Evolutionary conservation across 163 green algal genomes (phyloP).

Genomic region (Scenedesmus sp.): DNA sequence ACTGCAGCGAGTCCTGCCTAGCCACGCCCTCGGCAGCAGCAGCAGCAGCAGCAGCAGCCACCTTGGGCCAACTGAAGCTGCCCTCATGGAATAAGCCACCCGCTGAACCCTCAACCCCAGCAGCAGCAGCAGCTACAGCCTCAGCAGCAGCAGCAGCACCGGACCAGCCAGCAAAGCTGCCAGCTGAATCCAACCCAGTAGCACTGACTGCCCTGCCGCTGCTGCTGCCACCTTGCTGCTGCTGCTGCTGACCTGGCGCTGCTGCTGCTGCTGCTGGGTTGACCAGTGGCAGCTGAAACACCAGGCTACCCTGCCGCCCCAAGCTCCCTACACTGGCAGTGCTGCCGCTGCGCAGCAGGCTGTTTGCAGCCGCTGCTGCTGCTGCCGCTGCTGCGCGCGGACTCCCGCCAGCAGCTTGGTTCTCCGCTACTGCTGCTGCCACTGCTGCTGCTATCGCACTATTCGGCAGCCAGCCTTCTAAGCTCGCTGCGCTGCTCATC

Average conservation of each 20-base stretch:
- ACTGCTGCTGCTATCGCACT: constrained; percentile 6
- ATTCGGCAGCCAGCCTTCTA: constrained; percentile 38
- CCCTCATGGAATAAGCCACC: not conserved
- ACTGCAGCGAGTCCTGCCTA: constrained; percentile 35
- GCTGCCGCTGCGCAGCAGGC: constrained; percentile 27
- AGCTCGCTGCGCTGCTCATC: constrained; percentile 23
- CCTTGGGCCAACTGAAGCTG: constrained; percentile 21
- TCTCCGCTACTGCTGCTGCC: constrained; percentile 13
- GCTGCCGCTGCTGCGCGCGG: constrained; percentile 14
- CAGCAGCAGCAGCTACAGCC: not conserved
- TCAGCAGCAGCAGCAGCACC: not conserved
- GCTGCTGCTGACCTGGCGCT: not conserved
- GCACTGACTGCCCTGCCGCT: constrained; percentile 3
- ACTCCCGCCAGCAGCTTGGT: not conserved
- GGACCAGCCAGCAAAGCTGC: constrained; percentile 43
- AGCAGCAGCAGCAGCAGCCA: not conserved
- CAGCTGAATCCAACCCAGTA: not conserved
- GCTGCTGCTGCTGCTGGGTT: not conserved
- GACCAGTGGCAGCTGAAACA: not conserved
- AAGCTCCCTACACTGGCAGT: constrained; percentile 21
- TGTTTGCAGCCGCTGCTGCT: constrained; percentile 13
- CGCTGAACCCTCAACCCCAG: not conserved
- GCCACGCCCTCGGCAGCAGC: not conserved
- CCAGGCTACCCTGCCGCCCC: constrained; percentile 23
- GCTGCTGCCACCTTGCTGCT: constrained; percentile 19